Percentiles rank a stretch among this genome's conserved stretches.
Evolutionary conservation across 805 yeast species (phyloP).

Genomic region (Schwanniomyces vanrijiae): DNA sequence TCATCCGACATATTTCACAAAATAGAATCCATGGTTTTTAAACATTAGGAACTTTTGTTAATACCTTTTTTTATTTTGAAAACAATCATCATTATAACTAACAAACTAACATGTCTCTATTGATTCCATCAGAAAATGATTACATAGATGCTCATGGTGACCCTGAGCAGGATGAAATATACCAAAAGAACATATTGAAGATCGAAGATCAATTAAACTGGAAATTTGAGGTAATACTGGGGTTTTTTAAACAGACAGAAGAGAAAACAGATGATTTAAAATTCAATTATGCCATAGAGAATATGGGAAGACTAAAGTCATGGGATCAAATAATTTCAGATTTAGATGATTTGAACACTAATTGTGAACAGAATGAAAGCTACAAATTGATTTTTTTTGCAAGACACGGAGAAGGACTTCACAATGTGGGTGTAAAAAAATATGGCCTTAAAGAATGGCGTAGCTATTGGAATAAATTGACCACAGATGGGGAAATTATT

Average conservation of each 20-base stretch:
- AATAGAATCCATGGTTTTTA: no score
- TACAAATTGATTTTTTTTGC: slow-evolving; percentile 55
- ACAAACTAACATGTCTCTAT: not conserved
- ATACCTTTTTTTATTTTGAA: no score
- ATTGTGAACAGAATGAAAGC: slow-evolving; percentile 33
- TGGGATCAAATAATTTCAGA: slow-evolving; percentile 41
- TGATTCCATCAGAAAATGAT: slow-evolving; percentile 31
- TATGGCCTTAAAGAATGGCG: slow-evolving; percentile 61
- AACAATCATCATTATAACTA: no score
- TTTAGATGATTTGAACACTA: slow-evolving; percentile 33
- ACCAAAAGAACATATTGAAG: slow-evolving; percentile 9
- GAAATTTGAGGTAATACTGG: slow-evolving; percentile 48
- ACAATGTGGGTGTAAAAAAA: slow-evolving; percentile 54
- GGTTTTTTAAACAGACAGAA: slow-evolving; percentile 51
- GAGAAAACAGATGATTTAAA: slow-evolving; percentile 43
- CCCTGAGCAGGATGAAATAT: slow-evolving; percentile 14
- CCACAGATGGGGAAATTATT: slow-evolving; percentile 53
- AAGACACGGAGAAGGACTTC: slow-evolving; percentile 72
- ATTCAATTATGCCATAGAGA: slow-evolving; percentile 42
- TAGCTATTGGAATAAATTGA: slow-evolving; percentile 48
- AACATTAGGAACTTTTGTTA: no score
- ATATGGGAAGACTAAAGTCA: slow-evolving; percentile 43
- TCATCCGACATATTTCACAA: no score
- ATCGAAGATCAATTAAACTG: slow-evolving; percentile 34
- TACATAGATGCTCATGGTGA: slow-evolving; percentile 25